Percentiles rank a stretch among this genome's conserved stretches.
phyloP scores from a whole-genome alignment of 2,329 filamentous ascomycete species.

The Paecilomyces niveus region DNA sequence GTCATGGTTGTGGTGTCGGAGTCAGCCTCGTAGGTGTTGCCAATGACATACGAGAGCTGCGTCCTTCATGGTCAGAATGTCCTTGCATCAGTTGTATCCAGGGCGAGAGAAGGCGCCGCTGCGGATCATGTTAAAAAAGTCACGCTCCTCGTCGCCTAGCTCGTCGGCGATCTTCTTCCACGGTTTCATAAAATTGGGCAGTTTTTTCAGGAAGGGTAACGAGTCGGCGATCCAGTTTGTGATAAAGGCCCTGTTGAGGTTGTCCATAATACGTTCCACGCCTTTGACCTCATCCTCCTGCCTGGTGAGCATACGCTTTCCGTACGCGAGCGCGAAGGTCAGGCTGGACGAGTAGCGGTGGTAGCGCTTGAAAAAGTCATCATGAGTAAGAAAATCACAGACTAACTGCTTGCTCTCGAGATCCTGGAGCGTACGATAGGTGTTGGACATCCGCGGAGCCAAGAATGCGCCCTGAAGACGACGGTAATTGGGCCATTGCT shows the following conservation, averaged over 20 bases:
- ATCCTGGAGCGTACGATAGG: slow-evolving; percentile 44
- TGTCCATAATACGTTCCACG: slow-evolving; percentile 24
- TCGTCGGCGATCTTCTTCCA: too few relatives aligned
- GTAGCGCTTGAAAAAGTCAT: slow-evolving; percentile 40
- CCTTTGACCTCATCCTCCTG: slow-evolving; percentile 33
- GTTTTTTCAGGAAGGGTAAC: too few relatives aligned
- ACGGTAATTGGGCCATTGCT: slow-evolving; percentile 39
- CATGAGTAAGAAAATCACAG: slow-evolving; percentile 32
- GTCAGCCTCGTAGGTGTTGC: slow-evolving; percentile 40
- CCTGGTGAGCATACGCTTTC: slow-evolving; percentile 27
- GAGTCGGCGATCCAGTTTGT: too few relatives aligned
- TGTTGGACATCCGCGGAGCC: slow-evolving; percentile 35
- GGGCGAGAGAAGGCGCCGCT: background rate
- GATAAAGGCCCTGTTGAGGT: background rate
- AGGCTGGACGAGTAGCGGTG: slow-evolving; percentile 45
- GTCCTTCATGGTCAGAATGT: slow-evolving; percentile 32
- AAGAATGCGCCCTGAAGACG: slow-evolving; percentile 39
- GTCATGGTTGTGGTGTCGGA: slow-evolving; percentile 44
- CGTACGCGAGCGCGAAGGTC: slow-evolving; percentile 46
- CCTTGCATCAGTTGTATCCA: slow-evolving; percentile 27
- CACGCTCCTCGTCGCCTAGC: too few relatives aligned
- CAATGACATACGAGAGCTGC: slow-evolving; percentile 36
- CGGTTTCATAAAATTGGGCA: too few relatives aligned
- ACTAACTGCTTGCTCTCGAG: slow-evolving; percentile 43
- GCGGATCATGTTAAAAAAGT: slow-evolving; percentile 24